Base-by-base conservation (phyloP, 352 stramenopile species). In the Thraustochytrium sp. region DNA sequence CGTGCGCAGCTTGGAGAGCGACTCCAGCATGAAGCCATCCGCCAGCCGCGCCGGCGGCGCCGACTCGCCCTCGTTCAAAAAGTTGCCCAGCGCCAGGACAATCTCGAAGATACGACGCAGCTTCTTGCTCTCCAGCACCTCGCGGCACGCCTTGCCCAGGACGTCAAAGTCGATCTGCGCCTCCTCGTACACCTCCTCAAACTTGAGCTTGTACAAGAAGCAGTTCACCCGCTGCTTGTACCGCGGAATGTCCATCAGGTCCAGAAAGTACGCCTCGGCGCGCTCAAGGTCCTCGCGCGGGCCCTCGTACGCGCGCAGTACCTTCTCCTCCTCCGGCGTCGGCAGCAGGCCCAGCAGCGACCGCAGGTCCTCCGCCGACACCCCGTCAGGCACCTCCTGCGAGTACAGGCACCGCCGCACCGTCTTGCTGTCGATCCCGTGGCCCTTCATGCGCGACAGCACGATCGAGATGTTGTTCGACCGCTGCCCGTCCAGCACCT, bases 381-480 rank as follows among this genome's bases (percentile, higher is more conserved):
- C 74, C 72, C 92, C 89, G 74, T 94, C 91, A 48, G 91, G 95
- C 90, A 99, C 96, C 42, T 96, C 93, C 61, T 98, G 93, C 42
- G 95, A 92, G 51, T 49, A 84, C 16, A 84, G 61, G 34, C 55
- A 73, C 38, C 59, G 40, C 29, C 51, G 54, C 34, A 84, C 46
- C 36, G 36, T 31, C 26, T 38, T 40, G 29, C 34, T 46, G 59
- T 73, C 44, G 26, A 84, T 56, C 5, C 75, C 75, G 16, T 59
- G 37, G 34, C 75, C 75, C 29, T 42, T 44, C 75, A 84, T 84
- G 34, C 75, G 40, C 36, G 94, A 94, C 65, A 99, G 94, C 23
- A 96, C 95, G 51, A 99, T 99, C n/a, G 94, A 95, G 0, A 98
- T 94, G 89, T 98, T 98, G 87, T 99, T 96, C 48, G 96, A 93